Conservation (phyloP, 371 early-diverging fungal genomes). For the Basidiobolus meristosporus region DNA sequence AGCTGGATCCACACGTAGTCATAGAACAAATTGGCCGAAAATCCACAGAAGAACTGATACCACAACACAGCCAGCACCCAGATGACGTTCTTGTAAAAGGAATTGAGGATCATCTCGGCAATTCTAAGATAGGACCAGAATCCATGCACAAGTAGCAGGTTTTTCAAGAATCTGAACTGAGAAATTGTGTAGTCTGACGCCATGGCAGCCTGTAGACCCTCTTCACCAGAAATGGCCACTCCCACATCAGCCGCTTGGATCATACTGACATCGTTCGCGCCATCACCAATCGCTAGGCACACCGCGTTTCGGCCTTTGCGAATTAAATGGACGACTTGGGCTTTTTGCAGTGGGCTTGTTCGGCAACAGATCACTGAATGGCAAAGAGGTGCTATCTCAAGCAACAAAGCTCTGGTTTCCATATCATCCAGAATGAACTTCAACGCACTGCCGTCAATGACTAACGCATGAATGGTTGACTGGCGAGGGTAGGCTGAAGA, state of each 20-base stretch:
- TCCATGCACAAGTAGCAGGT: conserved; percentile 68
- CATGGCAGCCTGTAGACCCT: conserved; percentile 81
- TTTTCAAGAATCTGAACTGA: conserved; percentile 74
- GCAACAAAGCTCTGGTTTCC: conserved; percentile 31
- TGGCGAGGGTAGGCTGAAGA: too few relatives aligned
- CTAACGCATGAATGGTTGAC: conserved; percentile 29
- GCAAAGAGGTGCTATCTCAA: conserved; percentile 61
- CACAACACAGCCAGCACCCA: conserved; percentile 70
- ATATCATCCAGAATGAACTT: conserved; percentile 44
- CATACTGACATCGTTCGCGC: conserved; percentile 92
- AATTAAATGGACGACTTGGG: conserved; percentile 84
- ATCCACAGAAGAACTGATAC: conserved; percentile 66
- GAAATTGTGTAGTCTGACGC: conserved; percentile 79
- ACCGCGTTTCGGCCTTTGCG: conserved; percentile 47
- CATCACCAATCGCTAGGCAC: conserved; percentile 93
- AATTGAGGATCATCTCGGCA: conserved; percentile 73
- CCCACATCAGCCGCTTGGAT: conserved; percentile 91
- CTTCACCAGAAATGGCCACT: conserved; percentile 83
- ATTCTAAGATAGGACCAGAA: conserved; percentile 80
- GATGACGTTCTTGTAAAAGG: conserved; percentile 84
- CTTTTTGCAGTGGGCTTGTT: conserved; percentile 92
- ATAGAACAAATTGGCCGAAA: conserved; percentile 68
- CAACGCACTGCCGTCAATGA: conserved; percentile 86
- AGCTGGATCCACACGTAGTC: conserved; percentile 70
- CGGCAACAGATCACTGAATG: conserved; percentile 88